A percentile compares a stretch with the other conserved stretches of the same genome.
These are phyloP conservation scores for Phytophthora pistaciae DNA, from an alignment of 352 stramenopile genomes.

Conservation along the genomic window DNA sequence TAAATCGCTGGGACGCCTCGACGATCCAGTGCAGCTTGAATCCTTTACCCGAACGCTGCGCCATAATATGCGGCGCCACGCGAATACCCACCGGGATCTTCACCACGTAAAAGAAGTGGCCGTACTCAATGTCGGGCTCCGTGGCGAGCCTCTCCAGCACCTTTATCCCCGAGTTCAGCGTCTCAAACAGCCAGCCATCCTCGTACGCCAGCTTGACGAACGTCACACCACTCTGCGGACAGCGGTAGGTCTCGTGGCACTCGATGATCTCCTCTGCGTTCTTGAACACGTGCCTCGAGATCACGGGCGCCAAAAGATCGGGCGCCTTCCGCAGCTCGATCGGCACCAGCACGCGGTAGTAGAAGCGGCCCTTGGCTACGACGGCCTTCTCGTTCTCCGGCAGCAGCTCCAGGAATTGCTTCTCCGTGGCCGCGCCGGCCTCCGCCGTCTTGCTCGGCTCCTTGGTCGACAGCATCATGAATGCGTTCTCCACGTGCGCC, in stretches of 20 bases:
- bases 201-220: constrained; percentile 88
- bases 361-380: constrained; percentile 58
- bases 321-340: constrained; percentile 78
- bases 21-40: constrained; percentile 88
- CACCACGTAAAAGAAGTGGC: constrained; percentile 88
- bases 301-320: constrained; percentile 76
- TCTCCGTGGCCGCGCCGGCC: constrained; percentile 19
- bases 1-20: constrained; percentile 85
- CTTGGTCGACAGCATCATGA: constrained; percentile 71
- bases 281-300: constrained; percentile 75
- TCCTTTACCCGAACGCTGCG: constrained; percentile 78
- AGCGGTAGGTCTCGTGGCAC: constrained; percentile 70
- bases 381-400: constrained; percentile 47
- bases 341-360: constrained; percentile 81
- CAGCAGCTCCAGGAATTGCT: constrained; percentile 49
- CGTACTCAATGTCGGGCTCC: constrained; percentile 71
- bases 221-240: constrained; percentile 74
- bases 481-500: constrained; percentile 74
- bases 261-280: constrained; percentile 88
- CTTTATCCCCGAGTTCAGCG: constrained; percentile 81
- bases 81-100: constrained; percentile 86
- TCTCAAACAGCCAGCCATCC: constrained; percentile 86
- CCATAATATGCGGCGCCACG: constrained; percentile 86
- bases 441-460: constrained; percentile 39
- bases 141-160: constrained; percentile 75